Evolutionary conservation across 306 rosid species (phyloP).

Genomic region (Citrullus amarus): DNA sequence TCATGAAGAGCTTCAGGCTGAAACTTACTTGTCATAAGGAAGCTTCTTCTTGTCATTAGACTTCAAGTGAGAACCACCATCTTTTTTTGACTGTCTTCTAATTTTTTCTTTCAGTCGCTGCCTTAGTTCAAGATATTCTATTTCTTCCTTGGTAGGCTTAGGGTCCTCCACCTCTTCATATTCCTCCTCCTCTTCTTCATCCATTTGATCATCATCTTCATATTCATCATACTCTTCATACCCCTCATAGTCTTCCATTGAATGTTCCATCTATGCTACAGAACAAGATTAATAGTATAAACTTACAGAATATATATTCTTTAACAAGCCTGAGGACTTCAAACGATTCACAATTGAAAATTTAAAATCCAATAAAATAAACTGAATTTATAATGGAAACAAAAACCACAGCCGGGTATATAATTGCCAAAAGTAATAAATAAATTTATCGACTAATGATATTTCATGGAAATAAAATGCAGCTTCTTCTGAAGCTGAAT

Average conservation of each 20-base stretch:
- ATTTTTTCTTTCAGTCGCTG: conserved; percentile 54
- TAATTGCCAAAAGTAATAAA: neutral
- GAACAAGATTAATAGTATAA: neutral
- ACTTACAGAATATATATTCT: neutral
- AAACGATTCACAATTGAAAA: neutral
- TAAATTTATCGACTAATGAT: neutral
- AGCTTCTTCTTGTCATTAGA: conserved; percentile 33
- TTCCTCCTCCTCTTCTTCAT: conserved; percentile 37
- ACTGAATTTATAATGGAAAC: neutral
- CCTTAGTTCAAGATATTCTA: conserved; percentile 61
- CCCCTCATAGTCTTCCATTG: conserved; percentile 5
- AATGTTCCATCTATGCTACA: neutral
- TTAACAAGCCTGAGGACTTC: neutral
- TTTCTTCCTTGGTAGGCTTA: conserved; percentile 56
- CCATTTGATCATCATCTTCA: conserved; percentile 29
- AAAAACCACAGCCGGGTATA: neutral
- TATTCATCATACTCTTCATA: conserved; percentile 29
- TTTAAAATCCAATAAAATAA: neutral
- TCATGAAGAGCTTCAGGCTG: neutral
- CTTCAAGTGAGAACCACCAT: conserved; percentile 22
- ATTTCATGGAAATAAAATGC: neutral
- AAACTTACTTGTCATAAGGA: conserved; percentile 66
- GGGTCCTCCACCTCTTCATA: conserved; percentile 39
- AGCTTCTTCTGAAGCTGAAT: neutral
- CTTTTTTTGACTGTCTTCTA: conserved; percentile 47